Base-by-base conservation (phyloP, 768 basidiomycete species). In the Rubroboletus satanas region DNA sequence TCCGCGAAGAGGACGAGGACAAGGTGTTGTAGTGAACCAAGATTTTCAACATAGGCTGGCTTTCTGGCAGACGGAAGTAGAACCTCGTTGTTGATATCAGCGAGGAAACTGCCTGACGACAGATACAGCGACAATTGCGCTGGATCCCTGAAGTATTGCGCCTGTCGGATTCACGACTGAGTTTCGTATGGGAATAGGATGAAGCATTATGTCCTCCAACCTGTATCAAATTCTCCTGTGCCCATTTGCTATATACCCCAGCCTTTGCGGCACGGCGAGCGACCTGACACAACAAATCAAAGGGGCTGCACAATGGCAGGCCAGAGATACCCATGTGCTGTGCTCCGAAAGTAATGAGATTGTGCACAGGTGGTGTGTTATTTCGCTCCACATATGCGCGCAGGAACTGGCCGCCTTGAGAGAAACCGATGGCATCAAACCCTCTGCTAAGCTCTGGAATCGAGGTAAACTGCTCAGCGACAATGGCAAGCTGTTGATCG, bases 301-400 rank as follows among this genome's bases (percentile, higher is more conserved):
- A 80, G 3, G 82, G 71, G 29, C 74, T 67, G 64, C 92, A 94
- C 1, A 62, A 32, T 0, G 90, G 87, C 17, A 93, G 73, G 64
- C 91, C 89, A 7, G 88, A 84, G 37, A 93, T 76, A 28, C 91
- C 91, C 85, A 91, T 90, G 64, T 93, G 90, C 56, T 90, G 90
- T 18, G 88, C 84, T 43, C 91, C 92, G 65, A 94, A 93, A 0
- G 90, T 92, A 45, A 94, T 82, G 58, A 94, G 80, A 68, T 93
- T 94, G 67, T 85, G 75, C 4, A 93, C 74, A 0, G 84, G 84
- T 0, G 90, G 92, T 3, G 69, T 65, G 66, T 92, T 92, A 68
- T 84, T 84, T 23, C 82, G 75, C 62, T 93, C 87, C 18, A 88
- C 80, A 60, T 90, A 93, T 31, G 85, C 90, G n/a, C 92, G 82